Evolutionary conservation across 2,329 filamentous ascomycete genomes (phyloP), one percentile per base, ranked within the genome.

Genomic region (Colletotrichum sp.): DNA sequence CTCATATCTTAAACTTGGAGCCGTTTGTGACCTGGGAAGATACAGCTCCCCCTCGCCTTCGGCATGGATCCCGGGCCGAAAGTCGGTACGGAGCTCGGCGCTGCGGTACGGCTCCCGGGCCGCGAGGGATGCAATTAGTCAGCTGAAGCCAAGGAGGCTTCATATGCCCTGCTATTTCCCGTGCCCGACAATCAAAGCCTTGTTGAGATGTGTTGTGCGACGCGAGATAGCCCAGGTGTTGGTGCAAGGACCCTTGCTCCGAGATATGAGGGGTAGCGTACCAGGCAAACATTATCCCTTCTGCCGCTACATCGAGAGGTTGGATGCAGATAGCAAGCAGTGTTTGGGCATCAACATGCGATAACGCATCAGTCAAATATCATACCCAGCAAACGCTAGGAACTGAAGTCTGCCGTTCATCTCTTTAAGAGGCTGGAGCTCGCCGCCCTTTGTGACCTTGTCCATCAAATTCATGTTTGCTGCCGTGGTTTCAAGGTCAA

Each of bases 391-490:
- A 21, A 52, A 52, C 4, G 2, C 44, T 21, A 4, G 12, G 44
- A 6, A 52, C 0, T 52, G 0, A 13, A 49, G 2, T 0, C 13
- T 52, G 1, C 44, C n/a, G 6, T 21, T 24, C 44, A 7, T 21
- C n/a, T 21, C 10, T 52, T 52, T 52, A 52, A 52, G 44, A 52
- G 10, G 44, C 9, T 7, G 13, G 3, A 7, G 6, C 6, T 21
- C n/a, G n/a, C 44, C n/a, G 10, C n/a, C 6, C n/a, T 24, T 2
- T 21, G 44, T 52, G 6, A 52, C 44, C n/a, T 52, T 21, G 18
- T 12, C 6, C n/a, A 4, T 21, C n/a, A 13, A 21, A 4, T 13
- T 21, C 10, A 7, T 49, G n/a, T 21, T 4, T 49, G 0, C 18
- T 49, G 5, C 10, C 6, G 18, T 7, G 0, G 44, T 21, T 21